Evolutionary conservation across 1,284 basidiomycete species (phyloP).

Genomic region (Gomphus sp.): DNA sequence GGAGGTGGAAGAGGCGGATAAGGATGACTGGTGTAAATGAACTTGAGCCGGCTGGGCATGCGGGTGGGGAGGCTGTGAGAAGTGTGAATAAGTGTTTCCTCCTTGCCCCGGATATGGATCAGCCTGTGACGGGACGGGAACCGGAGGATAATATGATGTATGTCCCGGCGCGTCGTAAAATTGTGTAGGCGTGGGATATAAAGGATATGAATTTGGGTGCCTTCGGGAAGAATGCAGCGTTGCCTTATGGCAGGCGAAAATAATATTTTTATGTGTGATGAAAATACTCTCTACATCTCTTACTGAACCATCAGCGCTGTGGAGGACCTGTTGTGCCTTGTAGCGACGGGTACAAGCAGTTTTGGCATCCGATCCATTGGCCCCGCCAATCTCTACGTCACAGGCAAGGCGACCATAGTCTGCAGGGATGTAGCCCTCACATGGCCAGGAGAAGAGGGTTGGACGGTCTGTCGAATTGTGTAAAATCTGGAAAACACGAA

Average conservation of each 20-base stretch:
- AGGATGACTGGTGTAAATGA: background rate
- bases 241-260: slow-evolving; percentile 76
- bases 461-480: slow-evolving; percentile 40
- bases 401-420: slow-evolving; percentile 80
- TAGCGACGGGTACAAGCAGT: slow-evolving; percentile 93
- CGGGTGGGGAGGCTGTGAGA: background rate
- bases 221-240: slow-evolving; percentile 15
- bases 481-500: slow-evolving; percentile 77
- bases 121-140: slow-evolving; percentile 3
- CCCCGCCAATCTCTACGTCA: slow-evolving; percentile 59
- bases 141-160: slow-evolving; percentile 8
- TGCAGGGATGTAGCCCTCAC: slow-evolving; percentile 60
- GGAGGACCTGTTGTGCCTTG: slow-evolving; percentile 69
- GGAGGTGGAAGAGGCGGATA: background rate
- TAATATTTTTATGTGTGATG: slow-evolving; percentile 85
- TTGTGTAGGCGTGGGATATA: slow-evolving; percentile 2
- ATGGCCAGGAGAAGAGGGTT: slow-evolving; percentile 83
- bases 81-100: background rate
- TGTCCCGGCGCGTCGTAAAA: slow-evolving; percentile 5
- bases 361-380: slow-evolving; percentile 59
- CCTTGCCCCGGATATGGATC: background rate
- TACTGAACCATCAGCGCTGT: slow-evolving; percentile 43
- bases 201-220: background rate
- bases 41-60: background rate
- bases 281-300: slow-evolving; percentile 80